Evolutionary conservation across 306 rosid genomes (phyloP).

Genomic region (Adenanthera pavonina): DNA sequence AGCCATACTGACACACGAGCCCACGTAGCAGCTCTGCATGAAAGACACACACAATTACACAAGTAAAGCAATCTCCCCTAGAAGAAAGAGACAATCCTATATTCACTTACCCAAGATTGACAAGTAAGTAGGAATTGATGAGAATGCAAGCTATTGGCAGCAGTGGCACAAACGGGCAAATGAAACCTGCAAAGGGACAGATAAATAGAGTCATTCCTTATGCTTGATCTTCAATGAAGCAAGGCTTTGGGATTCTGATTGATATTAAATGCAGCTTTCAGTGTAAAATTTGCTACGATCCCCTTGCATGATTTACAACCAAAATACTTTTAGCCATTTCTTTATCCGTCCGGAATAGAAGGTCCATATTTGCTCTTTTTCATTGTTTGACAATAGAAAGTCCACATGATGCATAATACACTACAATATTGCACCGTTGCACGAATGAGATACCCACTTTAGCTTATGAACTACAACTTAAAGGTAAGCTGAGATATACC

Average conservation of each 20-base stretch:
- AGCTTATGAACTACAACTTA: conserved; percentile 13
- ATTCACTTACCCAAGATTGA: conserved; percentile 76
- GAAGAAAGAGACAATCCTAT: not conserved
- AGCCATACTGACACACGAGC: conserved; percentile 86
- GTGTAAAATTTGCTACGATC: not conserved
- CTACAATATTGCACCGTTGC: not conserved
- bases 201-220: not conserved
- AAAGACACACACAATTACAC: conserved; percentile 19
- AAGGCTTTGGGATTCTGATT: not conserved
- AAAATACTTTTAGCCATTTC: too few relatives aligned
- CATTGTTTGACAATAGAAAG: too few relatives aligned
- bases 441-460: not conserved
- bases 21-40: conserved; percentile 75
- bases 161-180: conserved; percentile 86
- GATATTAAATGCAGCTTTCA: not conserved
- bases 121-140: conserved; percentile 76
- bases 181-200: conserved; percentile 69
- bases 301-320: too few relatives aligned
- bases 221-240: not conserved
- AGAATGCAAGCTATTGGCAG: conserved; percentile 77
- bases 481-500: conserved; percentile 49
- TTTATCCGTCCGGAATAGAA: too few relatives aligned
- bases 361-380: too few relatives aligned
- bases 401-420: too few relatives aligned
- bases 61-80: conserved; percentile 5